Percentiles rank a stretch among this genome's conserved stretches.
These are phyloP conservation scores for Tulasnella sp. DNA, from an alignment of 768 basidiomycete genomes.

Conservation along the genomic window DNA sequence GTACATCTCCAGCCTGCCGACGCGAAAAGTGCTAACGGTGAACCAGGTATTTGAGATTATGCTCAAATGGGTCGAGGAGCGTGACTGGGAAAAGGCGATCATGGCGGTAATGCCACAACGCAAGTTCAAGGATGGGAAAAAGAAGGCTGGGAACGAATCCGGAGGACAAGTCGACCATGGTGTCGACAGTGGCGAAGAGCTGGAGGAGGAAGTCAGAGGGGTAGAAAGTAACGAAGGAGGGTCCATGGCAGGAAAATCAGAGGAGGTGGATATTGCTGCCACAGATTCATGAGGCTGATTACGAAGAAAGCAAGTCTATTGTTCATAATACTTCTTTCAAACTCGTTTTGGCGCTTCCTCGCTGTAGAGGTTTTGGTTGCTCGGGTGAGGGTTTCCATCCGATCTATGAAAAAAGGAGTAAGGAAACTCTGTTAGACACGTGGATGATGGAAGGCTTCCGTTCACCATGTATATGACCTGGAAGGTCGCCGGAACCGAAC, in stretches of 20 bases:
- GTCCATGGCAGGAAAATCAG: constrained; percentile 3
- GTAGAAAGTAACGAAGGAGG: neutral
- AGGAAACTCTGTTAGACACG: neutral
- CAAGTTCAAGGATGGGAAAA: constrained; percentile 54
- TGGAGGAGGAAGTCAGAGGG: neutral
- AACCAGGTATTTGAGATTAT: constrained; percentile 96
- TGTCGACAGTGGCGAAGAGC: neutral
- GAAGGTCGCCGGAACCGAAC: constrained; percentile 86
- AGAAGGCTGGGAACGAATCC: constrained; percentile 19
- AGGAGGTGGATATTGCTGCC: constrained; percentile 18
- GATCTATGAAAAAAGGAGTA: constrained; percentile 37
- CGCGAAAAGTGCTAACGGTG: constrained; percentile 92
- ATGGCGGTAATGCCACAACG: constrained; percentile 84
- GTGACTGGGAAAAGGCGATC: constrained; percentile 79
- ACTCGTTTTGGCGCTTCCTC: constrained; percentile 51
- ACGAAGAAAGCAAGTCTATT: neutral
- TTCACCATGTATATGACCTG: constrained; percentile 88
- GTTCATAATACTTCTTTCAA: constrained; percentile 49
- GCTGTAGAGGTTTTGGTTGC: constrained; percentile 55
- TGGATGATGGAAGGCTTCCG: constrained; percentile 5
- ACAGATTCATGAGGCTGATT: constrained; percentile 20
- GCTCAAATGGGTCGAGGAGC: constrained; percentile 74
- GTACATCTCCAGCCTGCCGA: constrained; percentile 70
- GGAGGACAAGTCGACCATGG: constrained; percentile 17
- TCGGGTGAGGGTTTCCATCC: constrained; percentile 69